Base-by-base conservation (phyloP, 768 basidiomycete genomes). In the Lanmaoa pseudosensibilis region DNA sequence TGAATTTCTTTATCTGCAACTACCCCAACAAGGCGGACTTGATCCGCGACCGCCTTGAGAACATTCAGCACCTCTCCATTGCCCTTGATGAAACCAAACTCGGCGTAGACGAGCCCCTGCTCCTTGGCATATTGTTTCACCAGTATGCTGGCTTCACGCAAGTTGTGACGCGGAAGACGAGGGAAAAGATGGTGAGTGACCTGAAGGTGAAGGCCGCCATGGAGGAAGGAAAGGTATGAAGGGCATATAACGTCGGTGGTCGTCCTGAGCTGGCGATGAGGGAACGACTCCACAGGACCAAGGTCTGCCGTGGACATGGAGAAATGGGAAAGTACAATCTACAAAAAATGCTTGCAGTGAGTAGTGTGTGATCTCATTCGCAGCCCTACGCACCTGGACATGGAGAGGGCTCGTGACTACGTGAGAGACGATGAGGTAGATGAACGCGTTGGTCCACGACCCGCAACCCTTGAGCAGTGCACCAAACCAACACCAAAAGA, bases 131-230 rank as follows among this genome's bases (percentile, higher is more conserved):
- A 98, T 65, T 88, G 81, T 70, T 94, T 96, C 51, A 97, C 94
- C 21, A 95, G 77, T 32, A 80, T 56, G 60, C 90, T 92, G 3
- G 96, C 96, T 52, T 84, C 78, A 36, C 84, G 83, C 51, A 99
- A 80, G 69, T 97, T 94, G 78, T 98, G 96, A 38, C 97, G 80
- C 3, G 97, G 97, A 1, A 98, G 78, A 12, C 97, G 87, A 19
- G 97, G 97, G 77, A 98, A 98, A 56, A 98, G 81, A 72, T 98
- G 95, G 65, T 99, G 97, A 2, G 96, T 94, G 41, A 98, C 92
- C 73, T 99, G 97, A 13, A 98, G 84, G 64, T 99, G 93, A 19
- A 99, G 83, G n/a, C 97, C 97, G 12, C 97, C 97, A 66, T 99
- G 97, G 34, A 99, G 74, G 68, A 94, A 98, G 50, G 82, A 90